Evolutionary conservation across 2,329 filamentous ascomycete genomes (phyloP), one percentile per base, ranked within the genome.

Genomic region (Calonectria pseudoturangicola): DNA sequence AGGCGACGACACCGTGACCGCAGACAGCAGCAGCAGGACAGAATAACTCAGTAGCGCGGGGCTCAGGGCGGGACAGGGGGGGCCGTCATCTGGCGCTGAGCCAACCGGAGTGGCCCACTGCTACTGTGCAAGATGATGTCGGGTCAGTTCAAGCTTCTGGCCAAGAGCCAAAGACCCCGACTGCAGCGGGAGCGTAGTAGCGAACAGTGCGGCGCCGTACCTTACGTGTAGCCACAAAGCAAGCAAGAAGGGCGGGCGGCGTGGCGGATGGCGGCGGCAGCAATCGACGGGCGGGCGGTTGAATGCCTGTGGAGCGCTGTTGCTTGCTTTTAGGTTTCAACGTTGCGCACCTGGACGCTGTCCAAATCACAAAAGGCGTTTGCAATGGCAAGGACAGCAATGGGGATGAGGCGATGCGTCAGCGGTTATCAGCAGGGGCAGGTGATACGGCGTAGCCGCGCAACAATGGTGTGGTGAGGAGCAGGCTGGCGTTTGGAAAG

Each of bases 1-100:
- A 69, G 73, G 76, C 75, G 78, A 79, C 74, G 75, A 79, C 72
- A 77, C 76, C 51, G 75, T 77, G 73, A 79, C 75, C 73, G 77
- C 70, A 72, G 70, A 69, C 60, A 65, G 73, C 66, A 70, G 68
- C 75, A 76, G 71, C 72, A 77, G 74, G 77, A 74, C 70, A 73
- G 74, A 71, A 78, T 76, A 75, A 74, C 71, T 78, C 79, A 71
- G 73, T 76, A 78, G 79, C 79, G 79, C 79, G 79, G 77, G 79
- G 80, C 79, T 81, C 77, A 76, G 75, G 72, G 73, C 75, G 74
- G 77, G 75, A 80, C 78, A 80, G 74, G 79, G 78, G 78, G 77
- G 73, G 62, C 76, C 76, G 77, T 80, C 79, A 80, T 80, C 77
- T 80, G 79, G 79, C 77, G 79, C 77, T 80, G 77, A 80, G 78